Conservation (phyloP, 257 asterid genomes). For the Solanum chilense region DNA sequence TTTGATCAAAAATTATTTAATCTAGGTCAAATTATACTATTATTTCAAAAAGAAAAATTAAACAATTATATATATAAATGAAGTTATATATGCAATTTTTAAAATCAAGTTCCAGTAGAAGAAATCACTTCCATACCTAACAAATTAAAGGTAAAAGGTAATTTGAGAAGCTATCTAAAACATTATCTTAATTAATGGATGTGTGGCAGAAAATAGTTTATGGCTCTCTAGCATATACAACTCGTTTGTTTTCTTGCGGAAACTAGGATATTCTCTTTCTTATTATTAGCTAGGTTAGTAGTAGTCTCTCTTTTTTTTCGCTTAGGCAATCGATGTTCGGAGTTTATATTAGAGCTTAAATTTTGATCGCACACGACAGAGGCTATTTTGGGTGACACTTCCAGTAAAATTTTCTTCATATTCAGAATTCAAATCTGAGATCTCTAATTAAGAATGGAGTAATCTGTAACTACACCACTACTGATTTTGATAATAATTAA, state of each 20-base stretch:
- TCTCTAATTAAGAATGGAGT: no score
- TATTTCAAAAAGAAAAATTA: no score
- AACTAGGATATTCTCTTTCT: neutral
- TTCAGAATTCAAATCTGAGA: no score
- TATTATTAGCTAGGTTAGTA: neutral
- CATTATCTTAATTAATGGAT: neutral
- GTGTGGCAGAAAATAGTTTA: neutral
- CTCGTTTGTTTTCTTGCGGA: neutral
- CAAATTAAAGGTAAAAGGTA: neutral
- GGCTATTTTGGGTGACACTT: neutral
- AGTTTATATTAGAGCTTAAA: no score
- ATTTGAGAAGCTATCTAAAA: neutral
- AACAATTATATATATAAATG: neutral
- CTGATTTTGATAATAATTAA: neutral
- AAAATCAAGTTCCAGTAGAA: neutral
- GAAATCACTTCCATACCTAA: neutral
- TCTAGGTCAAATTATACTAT: neutral
- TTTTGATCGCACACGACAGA: accelerated
- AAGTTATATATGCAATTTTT: neutral
- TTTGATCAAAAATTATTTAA: neutral
- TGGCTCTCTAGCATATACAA: neutral
- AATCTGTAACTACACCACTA: neutral
- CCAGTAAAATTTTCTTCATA: no score
- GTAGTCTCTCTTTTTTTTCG: neutral
- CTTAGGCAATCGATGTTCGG: neutral